Percentiles rank a stretch among this genome's conserved stretches.
These are phyloP conservation scores for Tremella mesenterica DNA, from an alignment of 768 basidiomycete genomes.

Conservation along the genomic window DNA sequence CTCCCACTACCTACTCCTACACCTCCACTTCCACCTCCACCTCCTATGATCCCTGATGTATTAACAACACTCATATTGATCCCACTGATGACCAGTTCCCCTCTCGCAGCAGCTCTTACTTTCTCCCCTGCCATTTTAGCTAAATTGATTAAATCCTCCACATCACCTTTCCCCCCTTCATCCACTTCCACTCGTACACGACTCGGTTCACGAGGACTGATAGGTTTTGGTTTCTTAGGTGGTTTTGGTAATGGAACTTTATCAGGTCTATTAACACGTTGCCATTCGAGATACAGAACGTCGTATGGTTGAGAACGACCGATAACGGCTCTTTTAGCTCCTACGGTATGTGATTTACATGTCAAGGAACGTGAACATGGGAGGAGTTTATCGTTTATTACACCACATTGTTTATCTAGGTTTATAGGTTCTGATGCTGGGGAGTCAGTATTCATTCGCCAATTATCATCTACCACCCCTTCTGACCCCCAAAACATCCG, in stretches of 20 bases:
- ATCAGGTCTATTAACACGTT: slow-evolving; percentile 39
- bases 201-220: too few species aligned
- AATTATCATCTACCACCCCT: too few species aligned
- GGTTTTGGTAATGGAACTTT: background rate
- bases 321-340: slow-evolving; percentile 82
- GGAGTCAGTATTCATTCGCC: too few species aligned
- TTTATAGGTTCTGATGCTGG: slow-evolving; percentile 60
- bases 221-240: background rate
- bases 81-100: background rate
- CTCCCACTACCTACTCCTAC: background rate
- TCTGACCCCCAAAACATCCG: too few species aligned
- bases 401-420: slow-evolving; percentile 86
- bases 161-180: background rate
- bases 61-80: background rate
- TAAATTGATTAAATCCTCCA: background rate
- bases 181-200: background rate
- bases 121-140: background rate
- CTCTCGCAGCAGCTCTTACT: background rate
- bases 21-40: background rate
- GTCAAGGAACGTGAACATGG: slow-evolving; percentile 92
- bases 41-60: background rate
- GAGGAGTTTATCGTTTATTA: slow-evolving; percentile 87
- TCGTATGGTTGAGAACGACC: slow-evolving; percentile 79
- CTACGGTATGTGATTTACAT: slow-evolving; percentile 97
- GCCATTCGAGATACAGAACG: slow-evolving; percentile 79